Conservation (phyloP, 257 asterid genomes). For the Salvia hispanica region DNA sequence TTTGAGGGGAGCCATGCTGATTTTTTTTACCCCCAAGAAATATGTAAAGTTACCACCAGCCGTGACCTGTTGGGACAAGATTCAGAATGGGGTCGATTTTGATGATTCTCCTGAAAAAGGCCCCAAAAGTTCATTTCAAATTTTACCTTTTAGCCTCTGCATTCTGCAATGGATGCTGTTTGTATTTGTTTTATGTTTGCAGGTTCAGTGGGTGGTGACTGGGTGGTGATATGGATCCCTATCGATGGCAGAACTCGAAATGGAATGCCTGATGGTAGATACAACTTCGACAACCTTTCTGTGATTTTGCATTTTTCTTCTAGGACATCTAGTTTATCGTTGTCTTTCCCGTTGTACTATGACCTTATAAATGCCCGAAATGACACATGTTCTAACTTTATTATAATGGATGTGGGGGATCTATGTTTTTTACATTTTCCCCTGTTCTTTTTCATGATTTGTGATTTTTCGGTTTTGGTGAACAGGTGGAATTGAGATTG, state of each 20-base stretch:
- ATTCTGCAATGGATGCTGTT: slow-evolving; percentile 20
- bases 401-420: not conserved
- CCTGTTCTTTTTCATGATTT: not conserved
- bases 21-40: slow-evolving; percentile 73
- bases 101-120: slow-evolving; percentile 98
- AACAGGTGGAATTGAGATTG: not conserved
- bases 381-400: not conserved
- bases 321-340: slow-evolving; percentile 14
- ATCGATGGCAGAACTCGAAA: slow-evolving; percentile 87
- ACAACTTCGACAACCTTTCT: slow-evolving; percentile 35
- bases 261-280: slow-evolving; percentile 92
- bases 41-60: slow-evolving; percentile 56
- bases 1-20: slow-evolving; percentile 74
- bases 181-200: slow-evolving; percentile 21
- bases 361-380: not conserved
- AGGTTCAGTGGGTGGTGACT: slow-evolving; percentile 95
- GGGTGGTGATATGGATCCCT: slow-evolving; percentile 80
- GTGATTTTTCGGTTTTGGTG: not conserved
- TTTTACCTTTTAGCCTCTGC: not conserved
- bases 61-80: slow-evolving; percentile 72
- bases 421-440: not conserved
- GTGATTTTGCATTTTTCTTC: slow-evolving; percentile 16
- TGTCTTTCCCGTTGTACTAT: not conserved
- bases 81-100: slow-evolving; percentile 81
- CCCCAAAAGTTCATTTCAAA: slow-evolving; percentile 10